Evolutionary conservation across 257 asterid species (phyloP).

Genomic region (Nicotiana otophora): DNA sequence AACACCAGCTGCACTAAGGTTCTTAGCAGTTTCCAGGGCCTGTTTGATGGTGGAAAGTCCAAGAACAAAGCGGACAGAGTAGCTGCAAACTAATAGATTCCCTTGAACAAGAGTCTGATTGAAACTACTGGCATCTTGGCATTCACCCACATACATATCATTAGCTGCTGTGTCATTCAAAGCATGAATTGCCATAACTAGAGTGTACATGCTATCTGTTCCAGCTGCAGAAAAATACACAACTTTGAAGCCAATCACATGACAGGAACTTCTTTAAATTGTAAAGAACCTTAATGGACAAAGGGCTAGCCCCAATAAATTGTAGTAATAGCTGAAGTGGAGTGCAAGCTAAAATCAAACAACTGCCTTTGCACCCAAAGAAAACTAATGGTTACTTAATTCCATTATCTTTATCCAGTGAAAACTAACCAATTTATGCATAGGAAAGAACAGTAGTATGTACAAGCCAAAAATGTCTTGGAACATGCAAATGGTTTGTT

Average conservation of each 20-base stretch:
- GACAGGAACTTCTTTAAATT: not conserved
- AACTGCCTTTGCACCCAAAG: not conserved
- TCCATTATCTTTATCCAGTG: not conserved
- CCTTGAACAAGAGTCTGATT: conserved; percentile 60
- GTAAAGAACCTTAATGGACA: not conserved
- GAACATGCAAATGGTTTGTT: not conserved
- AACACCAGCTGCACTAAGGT: conserved; percentile 84
- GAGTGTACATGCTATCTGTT: conserved; percentile 60
- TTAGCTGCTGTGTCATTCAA: conserved; percentile 40
- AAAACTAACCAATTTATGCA: not conserved
- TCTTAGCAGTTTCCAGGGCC: conserved; percentile 74
- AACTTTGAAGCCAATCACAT: not conserved
- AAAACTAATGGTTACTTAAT: not conserved
- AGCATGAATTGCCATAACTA: conserved; percentile 82
- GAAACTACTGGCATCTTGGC: conserved; percentile 76
- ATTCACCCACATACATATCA: conserved; percentile 83
- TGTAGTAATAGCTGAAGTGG: conserved; percentile 1
- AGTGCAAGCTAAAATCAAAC: not conserved
- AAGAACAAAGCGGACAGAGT: conserved; percentile 93
- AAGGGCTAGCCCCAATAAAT: not conserved
- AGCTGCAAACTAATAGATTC: conserved; percentile 87
- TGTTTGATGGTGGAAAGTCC: conserved; percentile 88
- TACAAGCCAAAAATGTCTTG: not conserved
- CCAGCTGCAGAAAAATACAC: conserved; percentile 61
- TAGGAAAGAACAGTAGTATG: not conserved